Evolutionary conservation across 2,329 filamentous ascomycete species (phyloP), one percentile per base, ranked within the genome.

Genomic region (Fusarium proliferatum): DNA sequence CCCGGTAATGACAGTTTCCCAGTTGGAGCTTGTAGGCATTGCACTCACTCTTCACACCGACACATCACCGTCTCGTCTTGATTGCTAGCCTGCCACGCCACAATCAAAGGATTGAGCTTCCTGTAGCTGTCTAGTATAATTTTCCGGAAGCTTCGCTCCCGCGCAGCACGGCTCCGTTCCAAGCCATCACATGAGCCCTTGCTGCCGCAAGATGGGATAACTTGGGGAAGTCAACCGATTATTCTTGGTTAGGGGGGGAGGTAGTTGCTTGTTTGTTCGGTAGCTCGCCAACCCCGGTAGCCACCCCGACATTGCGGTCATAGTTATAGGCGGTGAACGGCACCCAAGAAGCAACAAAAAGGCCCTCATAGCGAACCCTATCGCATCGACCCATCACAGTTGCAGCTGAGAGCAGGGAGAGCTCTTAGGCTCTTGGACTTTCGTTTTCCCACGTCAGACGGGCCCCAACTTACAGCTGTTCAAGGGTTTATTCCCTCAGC

Each of bases 181-280:
- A 36, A 70, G 49, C 55, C 68, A 76, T 79, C 75, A 78, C 75
- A 77, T 79, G 77, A 79, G 77, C 67, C 60, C 52, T 58, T 63
- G 57, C 61, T 46, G 69, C 75, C 73, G 74, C 73, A 70, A 74
- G 71, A 71, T 76, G 67, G 72, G 64, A 74, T 69, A 61, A 64
- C 58, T 60, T 66, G 67, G 61, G 52, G 68, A 63, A 67, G 59
- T 59, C 64, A 66, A 62, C 61, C 46, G 48, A 58, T 46, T 49
- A 67, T 51, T 53, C 61, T 33, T 42, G 59, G 45, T 55, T 46
- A 64, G 34, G 61, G 64, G 64, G 67, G 68, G 46, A 21, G 56
- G 9, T 19, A 48, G 53, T 59, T 69, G 53, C 61, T 65, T 66
- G 51, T 69, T 69, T 61, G 61, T 41, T 74, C 65, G 62, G 67